Evolutionary conservation across 1,139 yeast genomes (phyloP).

Genomic region (Wickerhamomyces sp.): DNA sequence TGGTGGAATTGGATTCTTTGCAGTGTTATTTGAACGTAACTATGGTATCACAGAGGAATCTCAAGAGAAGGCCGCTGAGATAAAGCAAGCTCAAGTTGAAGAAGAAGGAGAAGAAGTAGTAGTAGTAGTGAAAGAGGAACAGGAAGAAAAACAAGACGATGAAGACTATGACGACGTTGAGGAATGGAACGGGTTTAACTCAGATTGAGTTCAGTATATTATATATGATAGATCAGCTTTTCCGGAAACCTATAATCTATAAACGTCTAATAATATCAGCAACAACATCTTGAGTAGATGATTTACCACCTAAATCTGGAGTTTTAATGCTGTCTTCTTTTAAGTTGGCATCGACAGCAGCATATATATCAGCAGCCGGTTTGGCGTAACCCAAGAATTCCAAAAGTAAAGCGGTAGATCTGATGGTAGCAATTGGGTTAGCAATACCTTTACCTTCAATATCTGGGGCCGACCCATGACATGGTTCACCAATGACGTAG

Average conservation of each 20-base stretch:
- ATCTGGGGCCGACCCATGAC: conserved; percentile 99
- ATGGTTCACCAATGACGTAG: conserved; percentile 98
- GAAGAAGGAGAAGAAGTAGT: conserved; percentile 1
- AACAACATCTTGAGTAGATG: conserved; percentile 81
- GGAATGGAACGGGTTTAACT: conserved; percentile 28
- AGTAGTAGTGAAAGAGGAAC: conserved; percentile 1
- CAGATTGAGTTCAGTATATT: conserved; percentile 7
- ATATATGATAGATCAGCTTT: not conserved
- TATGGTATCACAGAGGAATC: not conserved
- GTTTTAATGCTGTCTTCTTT: conserved; percentile 76
- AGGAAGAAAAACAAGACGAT: conserved; percentile 3
- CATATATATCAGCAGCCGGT: conserved; percentile 88
- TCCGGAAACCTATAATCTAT: conserved; percentile 20
- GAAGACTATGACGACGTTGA: conserved; percentile 12
- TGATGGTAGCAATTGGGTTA: conserved; percentile 95
- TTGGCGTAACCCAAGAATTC: conserved; percentile 90
- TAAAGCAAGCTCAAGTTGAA: not conserved
- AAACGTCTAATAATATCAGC: conserved; percentile 68
- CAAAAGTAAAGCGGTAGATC: conserved; percentile 95
- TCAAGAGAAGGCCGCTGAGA: too few species aligned
- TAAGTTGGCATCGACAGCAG: conserved; percentile 92
- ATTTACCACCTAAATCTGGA: conserved; percentile 91
- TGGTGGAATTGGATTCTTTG: conserved; percentile 97
- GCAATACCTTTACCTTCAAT: conserved; percentile 93
- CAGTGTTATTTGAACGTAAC: conserved; percentile 45